phyloP scores from a whole-genome alignment of 73 alveolate genomes.

The Paramecium caudatum region DNA sequence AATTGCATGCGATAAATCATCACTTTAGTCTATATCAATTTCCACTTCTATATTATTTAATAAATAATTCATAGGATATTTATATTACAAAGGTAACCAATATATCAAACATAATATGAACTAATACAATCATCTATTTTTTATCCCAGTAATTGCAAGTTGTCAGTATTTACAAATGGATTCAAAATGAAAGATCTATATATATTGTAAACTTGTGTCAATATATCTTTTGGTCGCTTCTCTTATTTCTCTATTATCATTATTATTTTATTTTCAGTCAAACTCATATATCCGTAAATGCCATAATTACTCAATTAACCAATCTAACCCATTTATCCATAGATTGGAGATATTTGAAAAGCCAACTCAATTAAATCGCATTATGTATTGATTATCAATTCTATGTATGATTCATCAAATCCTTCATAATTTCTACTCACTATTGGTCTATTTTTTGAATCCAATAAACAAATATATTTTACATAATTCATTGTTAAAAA shows the following conservation, averaged over 20 bases:
- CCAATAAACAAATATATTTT: conserved; percentile 30
- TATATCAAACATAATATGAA: too few species aligned
- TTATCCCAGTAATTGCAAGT: background rate
- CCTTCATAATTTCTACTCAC: background rate
- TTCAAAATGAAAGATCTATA: background rate
- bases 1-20: background rate
- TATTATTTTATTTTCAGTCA: background rate
- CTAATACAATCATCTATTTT: conserved; percentile 24
- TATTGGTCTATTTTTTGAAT: background rate
- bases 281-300: background rate
- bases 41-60: conserved; percentile 34
- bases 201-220: background rate
- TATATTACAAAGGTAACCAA: too few species aligned
- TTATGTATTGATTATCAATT: background rate
- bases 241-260: background rate
- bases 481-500: background rate
- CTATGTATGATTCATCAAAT: background rate
- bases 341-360: background rate
- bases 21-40: conserved; percentile 25
- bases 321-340: background rate
- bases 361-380: background rate
- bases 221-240: background rate
- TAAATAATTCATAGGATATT: conserved; percentile 47
- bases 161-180: background rate
- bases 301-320: background rate